These are phyloP conservation scores for Microdochium trichocladiopsis DNA, from an alignment of 2,329 filamentous ascomycete species.

Conservation along the genomic window DNA sequence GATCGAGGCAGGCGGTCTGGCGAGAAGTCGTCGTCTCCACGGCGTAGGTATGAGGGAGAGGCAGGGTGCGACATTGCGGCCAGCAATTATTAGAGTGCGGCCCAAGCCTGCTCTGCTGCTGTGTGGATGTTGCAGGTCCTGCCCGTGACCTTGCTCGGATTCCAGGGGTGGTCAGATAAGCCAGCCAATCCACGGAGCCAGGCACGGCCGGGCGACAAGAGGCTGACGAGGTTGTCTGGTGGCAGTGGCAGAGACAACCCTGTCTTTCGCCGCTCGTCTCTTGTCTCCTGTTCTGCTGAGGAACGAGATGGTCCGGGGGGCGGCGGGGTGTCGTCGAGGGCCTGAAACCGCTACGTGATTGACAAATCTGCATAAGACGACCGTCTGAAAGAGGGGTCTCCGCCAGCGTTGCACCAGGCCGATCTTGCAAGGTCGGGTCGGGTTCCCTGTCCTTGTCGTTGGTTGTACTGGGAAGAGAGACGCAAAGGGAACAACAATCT, in stretches of 20 bases:
- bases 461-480: background rate
- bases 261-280: background rate
- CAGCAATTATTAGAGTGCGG: background rate
- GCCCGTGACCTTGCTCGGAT: background rate
- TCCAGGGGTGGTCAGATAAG: conserved; percentile 1
- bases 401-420: background rate
- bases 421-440: background rate
- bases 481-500: background rate
- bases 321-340: background rate
- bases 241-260: background rate
- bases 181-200: background rate
- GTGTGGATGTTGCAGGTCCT: too few species aligned
- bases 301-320: background rate
- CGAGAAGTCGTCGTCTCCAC: background rate
- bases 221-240: background rate
- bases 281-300: background rate
- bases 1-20: background rate
- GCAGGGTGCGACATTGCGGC: background rate
- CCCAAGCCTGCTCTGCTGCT: background rate
- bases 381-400: background rate
- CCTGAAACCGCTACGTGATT: background rate
- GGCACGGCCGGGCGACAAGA: background rate
- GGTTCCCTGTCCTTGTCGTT: background rate
- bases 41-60: background rate
- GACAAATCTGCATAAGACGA: background rate